Conservation (phyloP, 306 rosid species). For the Datisca glomerata region DNA sequence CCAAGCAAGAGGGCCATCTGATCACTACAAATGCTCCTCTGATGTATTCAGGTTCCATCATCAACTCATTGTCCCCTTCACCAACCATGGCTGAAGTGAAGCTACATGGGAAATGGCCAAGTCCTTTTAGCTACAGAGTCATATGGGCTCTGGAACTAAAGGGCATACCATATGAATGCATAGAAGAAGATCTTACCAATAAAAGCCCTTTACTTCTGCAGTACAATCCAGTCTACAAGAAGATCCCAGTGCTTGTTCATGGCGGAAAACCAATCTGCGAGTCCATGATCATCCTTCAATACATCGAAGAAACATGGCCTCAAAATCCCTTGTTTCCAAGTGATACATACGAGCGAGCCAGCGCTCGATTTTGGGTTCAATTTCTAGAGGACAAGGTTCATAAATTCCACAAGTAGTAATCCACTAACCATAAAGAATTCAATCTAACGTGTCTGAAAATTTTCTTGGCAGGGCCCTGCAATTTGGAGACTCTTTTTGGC, state of each 20-base stretch:
- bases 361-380: slow-evolving; percentile 21
- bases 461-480: background rate
- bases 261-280: slow-evolving; percentile 25
- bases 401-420: background rate
- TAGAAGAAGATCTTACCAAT: slow-evolving; percentile 34
- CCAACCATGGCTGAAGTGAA: slow-evolving; percentile 18
- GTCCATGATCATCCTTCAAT: slow-evolving; percentile 31
- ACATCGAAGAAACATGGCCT: slow-evolving; percentile 28
- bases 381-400: slow-evolving; percentile 21
- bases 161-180: slow-evolving; percentile 25
- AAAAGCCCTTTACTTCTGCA: slow-evolving; percentile 25
- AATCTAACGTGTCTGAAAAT: background rate
- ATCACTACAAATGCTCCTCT: too few relatives aligned
- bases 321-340: slow-evolving; percentile 13
- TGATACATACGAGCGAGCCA: slow-evolving; percentile 19
- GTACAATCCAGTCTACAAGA: slow-evolving; percentile 32
- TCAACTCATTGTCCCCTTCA: too few relatives aligned
- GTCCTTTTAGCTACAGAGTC: slow-evolving; percentile 25
- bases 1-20: too few relatives aligned
- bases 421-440: background rate
- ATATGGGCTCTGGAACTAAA: slow-evolving; percentile 35
- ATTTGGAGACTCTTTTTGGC: background rate
- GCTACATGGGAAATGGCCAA: slow-evolving; percentile 32
- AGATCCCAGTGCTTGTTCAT: slow-evolving; percentile 36
- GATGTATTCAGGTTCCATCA: too few relatives aligned